phyloP scores from a whole-genome alignment of 257 asterid species.

The Solanum medicagineum region DNA sequence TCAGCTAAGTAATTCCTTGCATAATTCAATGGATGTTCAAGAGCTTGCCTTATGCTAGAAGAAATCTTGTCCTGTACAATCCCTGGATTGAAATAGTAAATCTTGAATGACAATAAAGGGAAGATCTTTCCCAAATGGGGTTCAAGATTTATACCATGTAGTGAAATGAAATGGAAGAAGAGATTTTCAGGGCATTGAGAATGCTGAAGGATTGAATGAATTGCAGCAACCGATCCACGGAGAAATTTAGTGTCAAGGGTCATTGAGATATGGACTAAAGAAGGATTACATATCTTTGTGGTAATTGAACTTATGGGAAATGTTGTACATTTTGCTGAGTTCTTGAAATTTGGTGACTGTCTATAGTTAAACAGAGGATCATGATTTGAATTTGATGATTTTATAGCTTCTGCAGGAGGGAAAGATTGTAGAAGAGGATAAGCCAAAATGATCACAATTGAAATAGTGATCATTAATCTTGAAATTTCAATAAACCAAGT shows the following conservation, averaged over 20 bases:
- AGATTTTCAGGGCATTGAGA: constrained; percentile 47
- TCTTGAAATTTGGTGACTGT: background rate
- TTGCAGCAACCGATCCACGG: constrained; percentile 62
- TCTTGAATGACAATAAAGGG: constrained; percentile 34
- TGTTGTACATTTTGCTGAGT: background rate
- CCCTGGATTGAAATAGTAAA: constrained; percentile 44
- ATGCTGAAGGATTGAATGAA: constrained; percentile 50
- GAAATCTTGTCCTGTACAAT: constrained; percentile 39
- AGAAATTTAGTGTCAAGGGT: constrained; percentile 49
- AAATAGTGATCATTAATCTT: background rate
- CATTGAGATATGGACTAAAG: constrained; percentile 50
- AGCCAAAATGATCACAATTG: constrained; percentile 31
- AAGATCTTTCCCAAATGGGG: constrained; percentile 31
- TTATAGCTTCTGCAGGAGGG: constrained; percentile 40
- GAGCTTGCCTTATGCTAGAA: constrained; percentile 38
- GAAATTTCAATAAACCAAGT: background rate
- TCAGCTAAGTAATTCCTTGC: constrained; percentile 54
- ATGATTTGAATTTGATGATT: constrained; percentile 13
- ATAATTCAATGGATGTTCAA: constrained; percentile 63
- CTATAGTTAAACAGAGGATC: constrained; percentile 2
- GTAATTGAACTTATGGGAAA: background rate
- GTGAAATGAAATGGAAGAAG: constrained; percentile 50
- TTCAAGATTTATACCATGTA: constrained; percentile 22
- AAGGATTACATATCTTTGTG: constrained; percentile 23
- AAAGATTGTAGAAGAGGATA: constrained; percentile 40